Evolutionary conservation across 2,329 filamentous ascomycete genomes (phyloP).

Genomic region (Phoma herbarum): DNA sequence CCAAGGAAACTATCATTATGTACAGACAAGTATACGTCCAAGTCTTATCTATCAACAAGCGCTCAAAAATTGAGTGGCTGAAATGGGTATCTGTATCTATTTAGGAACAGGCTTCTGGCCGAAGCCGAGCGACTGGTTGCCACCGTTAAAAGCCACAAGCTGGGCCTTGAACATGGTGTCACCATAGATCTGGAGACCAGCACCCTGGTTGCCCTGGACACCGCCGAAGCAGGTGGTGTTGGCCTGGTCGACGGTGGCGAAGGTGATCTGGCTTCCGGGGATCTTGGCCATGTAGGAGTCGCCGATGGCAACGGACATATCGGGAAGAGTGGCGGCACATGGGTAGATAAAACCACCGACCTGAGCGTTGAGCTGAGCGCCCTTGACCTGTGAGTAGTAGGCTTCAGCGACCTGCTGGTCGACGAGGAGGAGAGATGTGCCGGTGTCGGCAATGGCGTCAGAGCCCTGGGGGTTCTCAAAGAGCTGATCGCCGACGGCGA

Average conservation of each 20-base stretch:
- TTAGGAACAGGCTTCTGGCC: slow-evolving; percentile 47
- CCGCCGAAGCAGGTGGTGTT: slow-evolving; percentile 72
- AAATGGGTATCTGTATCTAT: background rate
- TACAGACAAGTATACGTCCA: slow-evolving; percentile 19
- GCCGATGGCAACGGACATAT: slow-evolving; percentile 64
- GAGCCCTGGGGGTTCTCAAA: slow-evolving; percentile 62
- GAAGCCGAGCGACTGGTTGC: slow-evolving; percentile 62
- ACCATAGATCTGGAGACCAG: slow-evolving; percentile 68
- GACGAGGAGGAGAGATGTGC: slow-evolving; percentile 70
- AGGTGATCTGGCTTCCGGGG: slow-evolving; percentile 57
- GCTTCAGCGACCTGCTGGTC: slow-evolving; percentile 60
- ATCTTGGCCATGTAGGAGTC: slow-evolving; percentile 65
- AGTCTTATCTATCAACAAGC: slow-evolving; percentile 12
- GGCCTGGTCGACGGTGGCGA: slow-evolving; percentile 48
- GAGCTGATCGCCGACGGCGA: slow-evolving; percentile 64
- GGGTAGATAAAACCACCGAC: slow-evolving; percentile 57
- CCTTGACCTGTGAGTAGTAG: slow-evolving; percentile 56
- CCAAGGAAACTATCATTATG: slow-evolving; percentile 18
- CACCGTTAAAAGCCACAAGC: slow-evolving; percentile 67
- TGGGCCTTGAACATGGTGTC: slow-evolving; percentile 68
- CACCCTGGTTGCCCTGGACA: slow-evolving; percentile 66
- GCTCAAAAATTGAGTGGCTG: slow-evolving; percentile 6
- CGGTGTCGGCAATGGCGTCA: slow-evolving; percentile 61
- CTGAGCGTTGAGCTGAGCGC: slow-evolving; percentile 47
- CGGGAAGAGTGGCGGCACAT: slow-evolving; percentile 53